These are phyloP conservation scores for Sporothrix brunneoviolacea DNA, from an alignment of 2,329 filamentous ascomycete species.

Conservation along the genomic window DNA sequence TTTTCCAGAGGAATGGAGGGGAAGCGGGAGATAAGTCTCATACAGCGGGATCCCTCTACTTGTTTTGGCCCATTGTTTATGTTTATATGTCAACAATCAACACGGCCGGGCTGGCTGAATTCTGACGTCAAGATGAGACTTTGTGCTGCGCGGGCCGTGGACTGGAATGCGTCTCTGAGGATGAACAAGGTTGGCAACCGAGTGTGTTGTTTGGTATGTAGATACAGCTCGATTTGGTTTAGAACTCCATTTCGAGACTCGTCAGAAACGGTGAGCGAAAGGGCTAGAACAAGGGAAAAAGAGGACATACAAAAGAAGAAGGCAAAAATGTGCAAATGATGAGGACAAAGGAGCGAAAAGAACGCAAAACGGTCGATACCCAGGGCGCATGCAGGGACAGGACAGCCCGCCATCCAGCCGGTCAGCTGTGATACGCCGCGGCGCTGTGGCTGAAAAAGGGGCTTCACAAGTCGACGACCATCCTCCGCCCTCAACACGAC, in stretches of 20 bases:
- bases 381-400: too few relatives aligned
- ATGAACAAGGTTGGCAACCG: neutral
- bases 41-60: neutral
- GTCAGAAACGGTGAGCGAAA: neutral
- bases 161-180: constrained; percentile 5
- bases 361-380: neutral
- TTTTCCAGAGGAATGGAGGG: neutral
- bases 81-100: neutral
- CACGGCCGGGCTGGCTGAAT: neutral
- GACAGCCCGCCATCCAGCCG: too few relatives aligned
- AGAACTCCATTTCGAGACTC: too few relatives aligned
- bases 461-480: too few relatives aligned
- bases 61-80: neutral
- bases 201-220: neutral
- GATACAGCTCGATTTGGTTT: too few relatives aligned
- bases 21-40: too few relatives aligned
- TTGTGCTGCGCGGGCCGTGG: neutral
- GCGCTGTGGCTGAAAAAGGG: neutral
- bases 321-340: too few relatives aligned
- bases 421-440: neutral
- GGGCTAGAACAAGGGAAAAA: neutral
- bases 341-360: neutral
- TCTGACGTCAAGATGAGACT: neutral
- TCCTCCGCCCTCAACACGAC: neutral
- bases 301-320: too few relatives aligned